A percentile compares a stretch with the other conserved stretches of the same genome.
phyloP scores from a whole-genome alignment of 225 moss, liverwort and hornwort genomes.

The Antitrichia curtipendula region DNA sequence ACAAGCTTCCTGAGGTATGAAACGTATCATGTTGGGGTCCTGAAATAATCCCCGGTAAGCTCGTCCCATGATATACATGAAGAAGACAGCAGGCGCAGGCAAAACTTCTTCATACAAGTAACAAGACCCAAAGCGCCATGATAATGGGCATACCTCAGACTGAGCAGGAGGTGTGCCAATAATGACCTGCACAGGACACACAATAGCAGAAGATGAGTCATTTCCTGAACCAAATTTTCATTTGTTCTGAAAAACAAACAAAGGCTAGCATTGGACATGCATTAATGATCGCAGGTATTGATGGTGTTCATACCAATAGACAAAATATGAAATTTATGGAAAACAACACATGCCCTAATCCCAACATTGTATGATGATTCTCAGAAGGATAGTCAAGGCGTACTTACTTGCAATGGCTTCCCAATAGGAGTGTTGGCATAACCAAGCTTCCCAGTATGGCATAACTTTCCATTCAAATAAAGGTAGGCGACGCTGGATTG shows the following conservation, averaged over 20 bases:
- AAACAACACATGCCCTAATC: neutral
- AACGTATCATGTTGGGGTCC: constrained; percentile 74
- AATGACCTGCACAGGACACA: constrained; percentile 31
- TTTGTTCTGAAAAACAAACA: neutral
- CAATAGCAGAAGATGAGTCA: neutral
- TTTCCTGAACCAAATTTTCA: neutral
- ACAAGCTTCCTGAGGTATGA: constrained; percentile 91
- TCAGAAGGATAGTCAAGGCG: neutral
- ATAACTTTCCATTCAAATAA: constrained; percentile 83
- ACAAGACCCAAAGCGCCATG: constrained; percentile 93
- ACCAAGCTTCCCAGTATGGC: constrained; percentile 88
- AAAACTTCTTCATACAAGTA: constrained; percentile 94
- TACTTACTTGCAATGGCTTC: constrained; percentile 51
- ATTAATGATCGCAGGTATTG: neutral
- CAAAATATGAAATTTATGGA: neutral
- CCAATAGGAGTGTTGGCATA: constrained; percentile 77
- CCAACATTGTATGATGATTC: neutral
- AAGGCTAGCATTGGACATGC: neutral
- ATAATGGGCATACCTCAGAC: constrained; percentile 53
- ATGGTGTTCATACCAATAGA: neutral
- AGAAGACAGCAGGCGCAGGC: constrained; percentile 70
- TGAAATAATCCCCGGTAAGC: constrained; percentile 83
- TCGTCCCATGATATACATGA: constrained; percentile 85
- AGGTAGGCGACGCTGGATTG: constrained; percentile 89
- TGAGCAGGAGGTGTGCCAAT: constrained; percentile 73